Evolutionary conservation across 441 rosid genomes (phyloP), one percentile per base, ranked within the genome.

Genomic region (Cnidoscolus chayamansa): DNA sequence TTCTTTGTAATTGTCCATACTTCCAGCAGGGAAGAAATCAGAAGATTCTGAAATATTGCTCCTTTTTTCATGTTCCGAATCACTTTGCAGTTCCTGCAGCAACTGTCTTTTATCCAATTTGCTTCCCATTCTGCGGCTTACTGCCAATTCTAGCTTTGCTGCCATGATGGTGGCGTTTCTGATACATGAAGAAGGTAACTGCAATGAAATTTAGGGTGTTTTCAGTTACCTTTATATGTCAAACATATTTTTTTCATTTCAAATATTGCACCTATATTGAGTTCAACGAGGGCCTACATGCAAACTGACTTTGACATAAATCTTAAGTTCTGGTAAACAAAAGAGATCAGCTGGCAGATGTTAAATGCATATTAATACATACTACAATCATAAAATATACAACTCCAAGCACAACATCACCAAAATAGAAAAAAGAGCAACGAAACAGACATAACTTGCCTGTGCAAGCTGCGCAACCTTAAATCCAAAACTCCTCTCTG

Each of bases 391-490:
- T 3, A 40, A 40, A 20, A 40, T 40, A 40, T 40, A 40, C 45
- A 40, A 40, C 45, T 40, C 45, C 2, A 32, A 10, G 32, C 13
- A 67, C 40, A 58, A 15, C 25, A 25, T 25, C 25, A 25, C 25
- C 25, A 25, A 25, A 25, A 25, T 25, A 25, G 25, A 25, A 25
- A 25, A 25, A 25, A 25, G 25, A 25, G 25, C 25, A 25, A 25
- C 25, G 25, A 25, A 25, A 25, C 60, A 64, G 49, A 55, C 65
- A 53, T 76, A 59, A 58, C 60, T 71, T 71, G 89, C 98, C 95
- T 90, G 94, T 25, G 97, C 97, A 66, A 94, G 91, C 80, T 86
- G 85, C 17, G 97, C 97, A 74, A 94, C 97, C 79, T 89, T 94
- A 76, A 92, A 87, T 62, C 96, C 97, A 37, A 92, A 94, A 83